A percentile compares a stretch with the other conserved stretches of the same genome.
phyloP scores from a whole-genome alignment of 208 protist genomes.

The Wallacemonas sp. region DNA sequence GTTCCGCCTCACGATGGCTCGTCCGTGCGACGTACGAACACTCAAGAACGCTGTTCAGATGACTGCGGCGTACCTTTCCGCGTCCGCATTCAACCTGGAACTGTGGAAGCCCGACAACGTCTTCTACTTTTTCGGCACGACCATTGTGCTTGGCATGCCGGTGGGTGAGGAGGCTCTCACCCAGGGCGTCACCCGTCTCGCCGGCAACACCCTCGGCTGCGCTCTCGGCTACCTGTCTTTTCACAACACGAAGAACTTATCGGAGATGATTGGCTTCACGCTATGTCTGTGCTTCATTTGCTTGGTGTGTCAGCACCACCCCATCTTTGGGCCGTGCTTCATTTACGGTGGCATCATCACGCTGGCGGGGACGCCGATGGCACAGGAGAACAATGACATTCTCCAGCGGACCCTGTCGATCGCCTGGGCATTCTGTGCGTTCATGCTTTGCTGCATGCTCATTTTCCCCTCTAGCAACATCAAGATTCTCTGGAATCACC shows the following conservation, averaged over 20 bases:
- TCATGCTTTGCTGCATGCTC: slow-evolving; percentile 31
- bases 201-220: slow-evolving; percentile 18
- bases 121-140: slow-evolving; percentile 24
- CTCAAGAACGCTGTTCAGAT: slow-evolving; percentile 43
- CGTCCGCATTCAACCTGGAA: slow-evolving; percentile 12
- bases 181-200: slow-evolving; percentile 11
- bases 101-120: slow-evolving; percentile 4
- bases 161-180: slow-evolving; percentile 28
- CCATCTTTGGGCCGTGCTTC: slow-evolving; percentile 17
- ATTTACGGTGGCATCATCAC: slow-evolving; percentile 14
- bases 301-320: slow-evolving; percentile 12
- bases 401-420: slow-evolving; percentile 20
- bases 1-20: slow-evolving; percentile 31
- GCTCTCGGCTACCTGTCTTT: slow-evolving; percentile 13
- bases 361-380: slow-evolving; percentile 11
- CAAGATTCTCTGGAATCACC: slow-evolving; percentile 29
- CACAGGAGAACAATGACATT: neutral
- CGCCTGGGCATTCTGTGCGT: slow-evolving; percentile 23
- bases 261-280: neutral
- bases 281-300: slow-evolving; percentile 15
- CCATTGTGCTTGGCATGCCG: slow-evolving; percentile 15
- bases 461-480: slow-evolving; percentile 41
- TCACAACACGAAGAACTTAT: slow-evolving; percentile 12
- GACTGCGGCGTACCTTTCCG: slow-evolving; percentile 29
- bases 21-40: slow-evolving; percentile 26